Percentiles rank a stretch among this genome's conserved stretches.
These are phyloP conservation scores for Tetrahymena thermophila DNA, from an alignment of 73 alveolate genomes.

Conservation along the genomic window DNA sequence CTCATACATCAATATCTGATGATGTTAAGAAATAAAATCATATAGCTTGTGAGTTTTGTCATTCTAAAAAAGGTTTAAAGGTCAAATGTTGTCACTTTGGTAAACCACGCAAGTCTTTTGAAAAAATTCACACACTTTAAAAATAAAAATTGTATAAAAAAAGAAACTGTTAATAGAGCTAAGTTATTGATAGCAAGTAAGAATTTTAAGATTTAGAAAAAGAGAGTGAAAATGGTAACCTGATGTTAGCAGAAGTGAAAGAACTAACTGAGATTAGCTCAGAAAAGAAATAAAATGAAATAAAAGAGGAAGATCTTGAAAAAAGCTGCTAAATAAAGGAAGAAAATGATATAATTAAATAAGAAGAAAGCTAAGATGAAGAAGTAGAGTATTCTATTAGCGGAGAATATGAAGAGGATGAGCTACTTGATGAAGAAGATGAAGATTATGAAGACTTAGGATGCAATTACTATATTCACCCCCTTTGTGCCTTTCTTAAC, in stretches of 20 bases:
- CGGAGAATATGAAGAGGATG: neutral
- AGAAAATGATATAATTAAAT: neutral
- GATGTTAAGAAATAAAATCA: neutral
- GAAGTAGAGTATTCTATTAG: neutral
- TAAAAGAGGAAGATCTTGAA: neutral
- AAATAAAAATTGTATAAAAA: neutral
- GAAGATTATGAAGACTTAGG: neutral
- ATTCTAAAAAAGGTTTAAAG: neutral
- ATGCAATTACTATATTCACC: neutral
- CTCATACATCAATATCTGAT: neutral
- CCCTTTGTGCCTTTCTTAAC: neutral
- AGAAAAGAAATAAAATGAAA: neutral
- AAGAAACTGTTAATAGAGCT: neutral
- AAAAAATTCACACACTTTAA: neutral
- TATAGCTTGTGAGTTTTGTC: neutral
- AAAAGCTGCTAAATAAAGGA: neutral
- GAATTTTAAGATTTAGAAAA: neutral
- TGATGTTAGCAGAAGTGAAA: no score
- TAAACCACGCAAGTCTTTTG: neutral
- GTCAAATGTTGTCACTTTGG: neutral
- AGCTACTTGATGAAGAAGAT: neutral
- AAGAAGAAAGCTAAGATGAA: neutral
- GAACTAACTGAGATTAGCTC: neutral
- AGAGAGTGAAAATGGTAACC: neutral
- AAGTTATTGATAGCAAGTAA: neutral